Conservation (phyloP, 257 asterid genomes). For the Przewalskia tangutica region DNA sequence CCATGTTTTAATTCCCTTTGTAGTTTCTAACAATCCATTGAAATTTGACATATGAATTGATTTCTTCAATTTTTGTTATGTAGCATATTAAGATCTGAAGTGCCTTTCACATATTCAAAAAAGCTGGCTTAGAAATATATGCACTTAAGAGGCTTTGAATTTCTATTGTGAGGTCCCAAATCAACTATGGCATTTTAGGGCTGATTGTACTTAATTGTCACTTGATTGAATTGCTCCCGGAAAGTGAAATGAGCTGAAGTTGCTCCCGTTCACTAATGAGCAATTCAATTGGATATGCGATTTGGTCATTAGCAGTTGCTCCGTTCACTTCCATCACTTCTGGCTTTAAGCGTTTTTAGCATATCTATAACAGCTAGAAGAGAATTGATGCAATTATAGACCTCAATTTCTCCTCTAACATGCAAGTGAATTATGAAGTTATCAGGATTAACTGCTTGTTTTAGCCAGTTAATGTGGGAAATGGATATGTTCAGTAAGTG, state of each 20-base stretch:
- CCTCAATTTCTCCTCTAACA: background rate
- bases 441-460: background rate
- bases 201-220: background rate
- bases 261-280: no score
- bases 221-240: background rate
- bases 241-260: background rate
- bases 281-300: no score
- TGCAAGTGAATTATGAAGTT: background rate
- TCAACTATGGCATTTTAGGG: background rate
- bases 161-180: background rate
- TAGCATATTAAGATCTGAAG: background rate
- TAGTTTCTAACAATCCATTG: background rate
- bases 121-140: background rate
- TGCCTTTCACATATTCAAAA: background rate
- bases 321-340: no score
- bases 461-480: background rate
- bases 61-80: background rate
- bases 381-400: background rate
- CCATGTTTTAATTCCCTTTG: background rate
- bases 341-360: background rate
- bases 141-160: background rate
- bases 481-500: background rate
- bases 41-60: background rate
- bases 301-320: no score
- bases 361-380: background rate